Percentiles rank a stretch among this genome's conserved stretches.
These are phyloP conservation scores for Leccinum solheimii DNA, from an alignment of 1,284 basidiomycete species.

Conservation along the genomic window DNA sequence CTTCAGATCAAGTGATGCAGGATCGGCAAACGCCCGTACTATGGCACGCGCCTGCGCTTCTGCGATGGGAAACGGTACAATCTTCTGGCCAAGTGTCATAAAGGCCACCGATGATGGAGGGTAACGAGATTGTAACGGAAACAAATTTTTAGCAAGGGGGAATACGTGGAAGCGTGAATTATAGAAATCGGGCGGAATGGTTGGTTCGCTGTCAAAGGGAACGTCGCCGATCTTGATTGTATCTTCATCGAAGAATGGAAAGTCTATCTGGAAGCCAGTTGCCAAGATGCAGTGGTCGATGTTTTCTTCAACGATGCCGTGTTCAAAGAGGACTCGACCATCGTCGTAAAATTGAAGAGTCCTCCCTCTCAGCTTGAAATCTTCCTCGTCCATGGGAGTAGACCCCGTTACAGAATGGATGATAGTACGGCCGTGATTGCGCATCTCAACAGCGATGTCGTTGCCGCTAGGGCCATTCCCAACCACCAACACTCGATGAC, in stretches of 20 bases:
- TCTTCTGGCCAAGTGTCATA: conserved; percentile 55
- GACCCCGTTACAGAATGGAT: conserved; percentile 56
- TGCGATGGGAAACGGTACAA: conserved; percentile 64
- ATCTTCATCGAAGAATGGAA: conserved; percentile 54
- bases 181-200: conserved; percentile 53
- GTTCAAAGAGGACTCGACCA: conserved; percentile 58
- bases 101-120: conserved; percentile 61
- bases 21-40: conserved; percentile 52
- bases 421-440: conserved; percentile 43
- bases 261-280: conserved; percentile 67
- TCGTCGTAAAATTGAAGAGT: conserved; percentile 44
- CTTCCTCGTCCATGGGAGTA: conserved; percentile 30
- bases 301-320: conserved; percentile 52
- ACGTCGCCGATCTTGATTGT: conserved; percentile 35
- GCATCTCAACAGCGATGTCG: conserved; percentile 64
- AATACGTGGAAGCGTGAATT: conserved; percentile 67
- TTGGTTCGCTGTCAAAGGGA: conserved; percentile 39
- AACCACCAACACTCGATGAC: conserved; percentile 60
- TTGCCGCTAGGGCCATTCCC: conserved; percentile 69
- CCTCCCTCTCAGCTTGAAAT: conserved; percentile 46
- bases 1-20: conserved; percentile 47
- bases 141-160: conserved; percentile 57
- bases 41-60: conserved; percentile 68
- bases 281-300: conserved; percentile 69
- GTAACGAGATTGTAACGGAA: conserved; percentile 49